phyloP scores from a whole-genome alignment of 2,329 filamentous ascomycete species.

The Phaeosphaeriaceae sp. region DNA sequence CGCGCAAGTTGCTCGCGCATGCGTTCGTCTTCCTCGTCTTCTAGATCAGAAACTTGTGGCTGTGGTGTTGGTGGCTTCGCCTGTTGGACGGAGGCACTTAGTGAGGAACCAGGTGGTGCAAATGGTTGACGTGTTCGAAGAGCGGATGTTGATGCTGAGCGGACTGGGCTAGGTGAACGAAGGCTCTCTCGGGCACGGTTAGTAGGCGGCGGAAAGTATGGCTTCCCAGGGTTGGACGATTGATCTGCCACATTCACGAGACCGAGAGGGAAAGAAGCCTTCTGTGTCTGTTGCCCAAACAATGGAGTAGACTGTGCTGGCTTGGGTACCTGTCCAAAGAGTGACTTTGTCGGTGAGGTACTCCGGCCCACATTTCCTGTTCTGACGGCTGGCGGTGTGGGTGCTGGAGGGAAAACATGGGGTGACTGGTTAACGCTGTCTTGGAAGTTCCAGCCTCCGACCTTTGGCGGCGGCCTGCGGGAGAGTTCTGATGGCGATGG shows the following conservation, averaged over 20 bases:
- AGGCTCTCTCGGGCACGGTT: conserved; percentile 60
- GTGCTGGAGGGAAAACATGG: conserved; percentile 37
- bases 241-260: conserved; percentile 11
- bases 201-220: conserved; percentile 62
- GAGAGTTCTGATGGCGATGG: conserved; percentile 27
- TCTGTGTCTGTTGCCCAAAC: conserved; percentile 24
- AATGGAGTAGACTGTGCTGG: conserved; percentile 13
- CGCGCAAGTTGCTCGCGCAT: conserved; percentile 68
- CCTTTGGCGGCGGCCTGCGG: conserved; percentile 21
- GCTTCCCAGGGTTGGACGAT: conserved; percentile 27
- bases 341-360: conserved; percentile 25
- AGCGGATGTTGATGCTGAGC: conserved; percentile 61
- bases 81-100: conserved; percentile 38
- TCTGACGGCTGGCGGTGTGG: conserved; percentile 39
- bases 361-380: conserved; percentile 28
- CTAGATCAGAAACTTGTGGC: conserved; percentile 43
- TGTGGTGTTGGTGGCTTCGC: conserved; percentile 48
- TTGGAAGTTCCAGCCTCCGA: conserved; percentile 21
- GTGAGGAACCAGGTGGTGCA: conserved; percentile 40
- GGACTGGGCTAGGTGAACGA: conserved; percentile 75
- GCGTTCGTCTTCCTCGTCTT: conserved; percentile 69
- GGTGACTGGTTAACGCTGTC: conserved; percentile 31
- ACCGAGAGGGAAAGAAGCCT: conserved; percentile 15
- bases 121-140: conserved; percentile 37
- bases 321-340: conserved; percentile 23